phyloP scores from a whole-genome alignment of 345 rosid genomes.

The Salix suchowensis region DNA sequence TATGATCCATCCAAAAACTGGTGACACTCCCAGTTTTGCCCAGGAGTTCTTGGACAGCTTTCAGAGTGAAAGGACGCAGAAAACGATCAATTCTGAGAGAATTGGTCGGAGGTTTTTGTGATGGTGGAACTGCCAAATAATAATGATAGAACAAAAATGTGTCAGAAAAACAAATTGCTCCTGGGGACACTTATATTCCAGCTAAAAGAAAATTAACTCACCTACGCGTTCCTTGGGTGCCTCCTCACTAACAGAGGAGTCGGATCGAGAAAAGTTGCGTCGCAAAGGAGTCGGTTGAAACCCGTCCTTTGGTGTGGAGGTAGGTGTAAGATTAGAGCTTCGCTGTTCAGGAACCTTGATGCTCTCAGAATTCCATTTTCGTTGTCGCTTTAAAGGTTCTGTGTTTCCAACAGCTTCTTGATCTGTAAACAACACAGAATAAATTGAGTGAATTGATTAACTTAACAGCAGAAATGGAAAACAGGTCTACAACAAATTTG shows the following conservation, averaged over 20 bases:
- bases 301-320: slow-evolving; percentile 53
- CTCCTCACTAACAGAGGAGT: slow-evolving; percentile 59
- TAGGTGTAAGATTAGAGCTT: slow-evolving; percentile 39
- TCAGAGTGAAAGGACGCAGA: slow-evolving; percentile 91
- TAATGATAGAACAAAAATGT: slow-evolving; percentile 3
- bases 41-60: slow-evolving; percentile 93
- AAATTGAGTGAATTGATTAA: not conserved
- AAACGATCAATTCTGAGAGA: slow-evolving; percentile 85
- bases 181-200: not conserved
- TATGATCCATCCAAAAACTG: slow-evolving; percentile 95
- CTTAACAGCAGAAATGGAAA: not conserved
- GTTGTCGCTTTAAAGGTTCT: slow-evolving; percentile 82
- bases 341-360: slow-evolving; percentile 58
- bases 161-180: slow-evolving; percentile 1
- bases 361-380: slow-evolving; percentile 79
- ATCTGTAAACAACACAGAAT: slow-evolving; percentile 36
- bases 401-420: slow-evolving; percentile 54
- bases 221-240: slow-evolving; percentile 81
- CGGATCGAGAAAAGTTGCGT: slow-evolving; percentile 60
- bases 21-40: slow-evolving; percentile 75
- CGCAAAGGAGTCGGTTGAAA: slow-evolving; percentile 40
- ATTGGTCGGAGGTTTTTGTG: slow-evolving; percentile 69
- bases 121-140: slow-evolving; percentile 67
- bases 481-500: not conserved
- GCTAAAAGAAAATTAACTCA: slow-evolving; percentile 31